Percentiles rank a stretch among this genome's conserved stretches.
Evolutionary conservation across 331 rosid genomes (phyloP).

Genomic region (Rhamnella rubrinervis): DNA sequence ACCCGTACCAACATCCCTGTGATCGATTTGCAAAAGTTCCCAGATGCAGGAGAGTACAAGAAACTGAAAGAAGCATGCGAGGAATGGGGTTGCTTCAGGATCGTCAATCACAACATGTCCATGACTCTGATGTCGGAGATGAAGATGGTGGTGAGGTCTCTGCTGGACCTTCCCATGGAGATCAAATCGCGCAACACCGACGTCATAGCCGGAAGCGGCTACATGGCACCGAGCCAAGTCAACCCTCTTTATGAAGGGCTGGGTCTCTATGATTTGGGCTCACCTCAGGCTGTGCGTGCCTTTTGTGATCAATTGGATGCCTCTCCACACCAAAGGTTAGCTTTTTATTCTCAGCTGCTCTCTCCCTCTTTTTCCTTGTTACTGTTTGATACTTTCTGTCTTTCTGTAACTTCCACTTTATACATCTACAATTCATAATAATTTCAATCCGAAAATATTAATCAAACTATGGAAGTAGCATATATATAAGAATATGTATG

Average conservation of each 20-base stretch:
- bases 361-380: not conserved
- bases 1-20: conserved; percentile 27
- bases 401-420: not conserved
- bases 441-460: not conserved
- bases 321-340: conserved; percentile 46
- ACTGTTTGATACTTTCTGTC: not conserved
- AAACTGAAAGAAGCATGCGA: conserved; percentile 61
- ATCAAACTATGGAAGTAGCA: no score
- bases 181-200: conserved; percentile 47
- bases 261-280: conserved; percentile 50
- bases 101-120: conserved; percentile 46
- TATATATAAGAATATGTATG: no score
- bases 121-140: conserved; percentile 45
- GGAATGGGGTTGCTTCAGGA: conserved; percentile 62
- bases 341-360: not conserved
- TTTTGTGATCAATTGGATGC: conserved; percentile 52
- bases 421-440: not conserved
- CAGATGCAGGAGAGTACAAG: conserved; percentile 26
- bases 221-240: conserved; percentile 35
- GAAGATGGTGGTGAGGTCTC: conserved; percentile 35
- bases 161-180: conserved; percentile 58
- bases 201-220: conserved; percentile 47
- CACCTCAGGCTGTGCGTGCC: conserved; percentile 35
- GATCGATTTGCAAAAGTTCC: conserved; percentile 38
- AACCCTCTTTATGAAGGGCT: conserved; percentile 61